Evolutionary conservation across 306 rosid genomes (phyloP).

Genomic region (Fagus crenata): DNA sequence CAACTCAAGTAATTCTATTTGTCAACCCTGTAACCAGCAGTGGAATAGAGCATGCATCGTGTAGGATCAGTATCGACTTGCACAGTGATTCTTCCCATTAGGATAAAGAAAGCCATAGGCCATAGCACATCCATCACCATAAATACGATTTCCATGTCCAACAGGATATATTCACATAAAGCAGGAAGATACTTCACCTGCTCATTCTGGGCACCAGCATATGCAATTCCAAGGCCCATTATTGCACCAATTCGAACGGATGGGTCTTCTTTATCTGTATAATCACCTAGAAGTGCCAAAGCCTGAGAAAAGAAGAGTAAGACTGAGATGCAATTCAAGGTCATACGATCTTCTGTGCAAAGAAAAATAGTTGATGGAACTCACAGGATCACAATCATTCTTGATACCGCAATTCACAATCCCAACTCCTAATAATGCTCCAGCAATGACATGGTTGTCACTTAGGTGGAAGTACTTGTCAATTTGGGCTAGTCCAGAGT

Average conservation of each 20-base stretch:
- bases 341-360: slow-evolving; percentile 10
- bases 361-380: slow-evolving; percentile 34
- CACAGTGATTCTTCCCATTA: neutral
- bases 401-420: slow-evolving; percentile 82
- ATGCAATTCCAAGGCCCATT: slow-evolving; percentile 96
- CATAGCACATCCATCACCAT: neutral
- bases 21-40: neutral
- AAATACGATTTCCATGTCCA: neutral
- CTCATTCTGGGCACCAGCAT: slow-evolving; percentile 87
- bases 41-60: neutral
- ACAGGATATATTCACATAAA: neutral
- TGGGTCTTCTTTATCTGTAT: slow-evolving; percentile 80
- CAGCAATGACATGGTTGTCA: slow-evolving; percentile 85
- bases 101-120: neutral
- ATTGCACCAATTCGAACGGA: slow-evolving; percentile 87
- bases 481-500: slow-evolving; percentile 91
- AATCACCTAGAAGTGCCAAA: slow-evolving; percentile 76
- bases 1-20: neutral
- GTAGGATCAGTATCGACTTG: neutral
- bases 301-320: slow-evolving; percentile 50
- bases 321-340: slow-evolving; percentile 18
- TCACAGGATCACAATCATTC: slow-evolving; percentile 94
- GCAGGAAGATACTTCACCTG: slow-evolving; percentile 45
- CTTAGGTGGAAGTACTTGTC: slow-evolving; percentile 93
- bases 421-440: slow-evolving; percentile 96